phyloP scores from a whole-genome alignment of 2,329 filamentous ascomycete genomes.

The Anisogramma anomala region DNA sequence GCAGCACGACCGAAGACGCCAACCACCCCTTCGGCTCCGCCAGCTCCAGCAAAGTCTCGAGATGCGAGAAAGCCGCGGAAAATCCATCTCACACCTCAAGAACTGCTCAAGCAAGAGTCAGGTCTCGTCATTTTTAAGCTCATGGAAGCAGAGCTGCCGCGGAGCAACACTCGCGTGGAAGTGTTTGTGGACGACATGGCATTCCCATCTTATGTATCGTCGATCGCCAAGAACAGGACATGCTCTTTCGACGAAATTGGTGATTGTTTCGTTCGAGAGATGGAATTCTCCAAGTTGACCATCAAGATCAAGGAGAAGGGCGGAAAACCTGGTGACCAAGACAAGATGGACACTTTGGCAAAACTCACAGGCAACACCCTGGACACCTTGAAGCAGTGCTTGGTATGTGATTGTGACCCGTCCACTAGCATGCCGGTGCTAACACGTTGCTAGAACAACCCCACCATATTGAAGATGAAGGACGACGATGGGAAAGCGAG shows the following conservation, averaged over 20 bases:
- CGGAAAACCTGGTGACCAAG: slow-evolving; percentile 58
- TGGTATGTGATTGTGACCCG: slow-evolving; percentile 42
- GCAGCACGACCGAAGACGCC: slow-evolving; percentile 33
- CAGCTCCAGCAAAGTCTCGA: slow-evolving; percentile 34
- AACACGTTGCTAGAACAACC: slow-evolving; percentile 57
- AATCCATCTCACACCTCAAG: slow-evolving; percentile 64
- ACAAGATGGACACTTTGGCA: slow-evolving; percentile 63
- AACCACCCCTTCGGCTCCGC: slow-evolving; percentile 32
- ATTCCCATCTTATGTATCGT: slow-evolving; percentile 77
- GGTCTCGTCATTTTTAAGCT: slow-evolving; percentile 91
- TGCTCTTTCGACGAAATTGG: slow-evolving; percentile 83
- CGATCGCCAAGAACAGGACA: slow-evolving; percentile 56
- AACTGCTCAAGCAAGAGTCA: slow-evolving; percentile 76
- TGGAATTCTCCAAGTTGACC: slow-evolving; percentile 92
- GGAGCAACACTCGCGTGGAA: slow-evolving; percentile 67
- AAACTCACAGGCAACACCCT: slow-evolving; percentile 77
- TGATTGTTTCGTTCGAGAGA: slow-evolving; percentile 88
- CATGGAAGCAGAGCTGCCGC: slow-evolving; percentile 74
- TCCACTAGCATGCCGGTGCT: slow-evolving; percentile 6
- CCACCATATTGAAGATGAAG: slow-evolving; percentile 68
- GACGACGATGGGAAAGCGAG: slow-evolving; percentile 64
- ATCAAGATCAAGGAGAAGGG: slow-evolving; percentile 73
- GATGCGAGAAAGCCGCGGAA: slow-evolving; percentile 56
- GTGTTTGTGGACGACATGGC: slow-evolving; percentile 90
- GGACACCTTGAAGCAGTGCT: slow-evolving; percentile 74